Base-by-base conservation (phyloP, 2,329 filamentous ascomycete genomes). In the Aspergillus chevalieri region DNA sequence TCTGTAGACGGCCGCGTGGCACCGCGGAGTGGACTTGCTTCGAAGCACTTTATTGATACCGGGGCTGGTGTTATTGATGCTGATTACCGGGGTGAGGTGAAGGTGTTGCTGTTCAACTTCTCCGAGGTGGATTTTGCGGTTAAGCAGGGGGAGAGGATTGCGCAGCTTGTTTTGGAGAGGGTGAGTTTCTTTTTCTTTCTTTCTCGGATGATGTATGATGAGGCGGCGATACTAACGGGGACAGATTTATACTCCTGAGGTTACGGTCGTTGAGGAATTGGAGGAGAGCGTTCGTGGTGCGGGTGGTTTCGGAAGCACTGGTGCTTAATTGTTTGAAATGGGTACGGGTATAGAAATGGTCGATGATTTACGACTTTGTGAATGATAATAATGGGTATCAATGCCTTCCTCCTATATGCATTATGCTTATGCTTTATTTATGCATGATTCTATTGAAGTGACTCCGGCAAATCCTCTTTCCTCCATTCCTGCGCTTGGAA, bases 31-130 rank as follows among this genome's bases (percentile, higher is more conserved):
- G 90, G 90, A 44, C 84, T 95, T 33, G 92, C 92, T 2, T 79
- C 84, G 52, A 98, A 98, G 76, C 84, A 97, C 75, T 93, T 91
- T 73, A 97, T 98, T 68, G 90, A 96, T 70, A 93, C 88, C 0
- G 90, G 94, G 54, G 93, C 93, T 0, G 93, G 93, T 48, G 93
- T 98, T 56, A 97, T 98, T 62, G 93, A 98, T 70, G 91, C 92
- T 30, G 93, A 98, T 72, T 98, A 98, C 76, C 82, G 93, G 33
- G 93, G 93, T 17, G 87, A 87, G 59, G 86, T 98, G 63, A 95
- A 94, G 77, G 87, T 98, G 22, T 79, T 98, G 58, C 81, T 98
- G 47, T 97, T 97, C 72, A 98, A 98, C 75, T 85, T 95, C 70
- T 80, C 80, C 46, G 90, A 95, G 46, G 73, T 74, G 38, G 90